Conservation (phyloP, 306 rosid genomes). For the Rubus parviflorus region DNA sequence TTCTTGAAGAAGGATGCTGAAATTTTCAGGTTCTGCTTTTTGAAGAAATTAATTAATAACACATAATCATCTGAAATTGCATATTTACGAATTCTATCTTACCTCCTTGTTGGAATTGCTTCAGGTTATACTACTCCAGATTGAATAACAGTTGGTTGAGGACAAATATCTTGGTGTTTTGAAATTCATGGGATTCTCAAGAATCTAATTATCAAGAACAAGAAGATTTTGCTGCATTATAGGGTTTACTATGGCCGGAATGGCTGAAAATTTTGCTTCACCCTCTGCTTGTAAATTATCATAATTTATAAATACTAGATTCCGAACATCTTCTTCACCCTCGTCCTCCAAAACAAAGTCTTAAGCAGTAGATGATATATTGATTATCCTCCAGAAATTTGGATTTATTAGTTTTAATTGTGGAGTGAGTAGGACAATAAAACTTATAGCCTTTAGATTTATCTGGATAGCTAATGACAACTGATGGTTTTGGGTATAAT, state of each 20-base stretch:
- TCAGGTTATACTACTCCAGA: too few species aligned
- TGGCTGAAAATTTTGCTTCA: neutral
- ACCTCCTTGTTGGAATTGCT: neutral
- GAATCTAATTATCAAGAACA: neutral
- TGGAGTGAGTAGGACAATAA: neutral
- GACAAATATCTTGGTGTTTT: neutral
- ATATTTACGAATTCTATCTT: neutral
- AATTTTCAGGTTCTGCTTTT: neutral
- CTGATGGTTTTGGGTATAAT: neutral
- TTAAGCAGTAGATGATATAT: neutral
- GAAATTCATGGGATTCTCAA: neutral
- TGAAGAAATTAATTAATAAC: too few species aligned
- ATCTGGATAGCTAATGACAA: neutral
- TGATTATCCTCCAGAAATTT: neutral
- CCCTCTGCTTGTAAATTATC: too few species aligned
- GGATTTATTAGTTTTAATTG: neutral
- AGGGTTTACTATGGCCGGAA: too few species aligned
- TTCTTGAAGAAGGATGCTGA: neutral
- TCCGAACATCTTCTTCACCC: neutral
- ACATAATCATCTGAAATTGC: too few species aligned
- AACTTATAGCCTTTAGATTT: neutral
- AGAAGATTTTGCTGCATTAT: too few species aligned
- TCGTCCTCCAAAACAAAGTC: neutral
- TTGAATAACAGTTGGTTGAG: too few species aligned
- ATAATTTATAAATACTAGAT: too few species aligned